A percentile compares a stretch with the other conserved stretches of the same genome.
Conservation (phyloP, 2,329 filamentous ascomycete species). For the Dothidotthia symphoricarpi region DNA sequence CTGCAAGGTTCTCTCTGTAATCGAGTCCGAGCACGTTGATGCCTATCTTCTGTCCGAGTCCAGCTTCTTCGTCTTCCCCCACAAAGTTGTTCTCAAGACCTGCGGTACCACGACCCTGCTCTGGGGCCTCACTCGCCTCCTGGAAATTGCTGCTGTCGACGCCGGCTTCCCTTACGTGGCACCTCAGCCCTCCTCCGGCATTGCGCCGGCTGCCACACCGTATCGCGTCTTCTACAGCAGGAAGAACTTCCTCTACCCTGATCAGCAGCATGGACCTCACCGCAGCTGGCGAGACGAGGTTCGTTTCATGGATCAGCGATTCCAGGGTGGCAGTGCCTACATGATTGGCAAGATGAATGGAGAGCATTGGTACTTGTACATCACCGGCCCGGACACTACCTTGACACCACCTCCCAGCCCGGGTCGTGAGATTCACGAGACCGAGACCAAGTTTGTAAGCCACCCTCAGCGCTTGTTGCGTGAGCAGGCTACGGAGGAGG, state of each 20-base stretch:
- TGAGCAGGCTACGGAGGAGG: slow-evolving; percentile 46
- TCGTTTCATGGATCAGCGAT: slow-evolving; percentile 85
- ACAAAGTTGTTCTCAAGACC: slow-evolving; percentile 98
- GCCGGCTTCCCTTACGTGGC: slow-evolving; percentile 87
- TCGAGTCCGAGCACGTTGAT: slow-evolving; percentile 91
- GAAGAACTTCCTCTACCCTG: slow-evolving; percentile 96
- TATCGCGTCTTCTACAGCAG: slow-evolving; percentile 98
- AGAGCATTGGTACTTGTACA: slow-evolving; percentile 98
- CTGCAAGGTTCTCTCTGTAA: slow-evolving; percentile 93
- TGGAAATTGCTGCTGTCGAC: slow-evolving; percentile 84
- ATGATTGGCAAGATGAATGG: slow-evolving; percentile 99
- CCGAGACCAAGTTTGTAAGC: slow-evolving; percentile 59
- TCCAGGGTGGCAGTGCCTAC: slow-evolving; percentile 90
- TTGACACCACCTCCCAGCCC: slow-evolving; percentile 84
- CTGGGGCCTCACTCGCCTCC: slow-evolving; percentile 81
- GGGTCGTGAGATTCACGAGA: slow-evolving; percentile 50
- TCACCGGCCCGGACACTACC: slow-evolving; percentile 78
- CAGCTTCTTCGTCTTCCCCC: slow-evolving; percentile 99
- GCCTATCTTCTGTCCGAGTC: slow-evolving; percentile 97
- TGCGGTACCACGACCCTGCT: slow-evolving; percentile 95
- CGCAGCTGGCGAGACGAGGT: slow-evolving; percentile 98
- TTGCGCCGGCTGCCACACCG: slow-evolving; percentile 76
- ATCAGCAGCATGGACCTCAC: slow-evolving; percentile 90
- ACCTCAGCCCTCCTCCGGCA: slow-evolving; percentile 62
- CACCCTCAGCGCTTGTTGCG: slow-evolving; percentile 57